Conservation (phyloP, 2,329 filamentous ascomycete genomes). For the Sphaceloma murrayae region DNA sequence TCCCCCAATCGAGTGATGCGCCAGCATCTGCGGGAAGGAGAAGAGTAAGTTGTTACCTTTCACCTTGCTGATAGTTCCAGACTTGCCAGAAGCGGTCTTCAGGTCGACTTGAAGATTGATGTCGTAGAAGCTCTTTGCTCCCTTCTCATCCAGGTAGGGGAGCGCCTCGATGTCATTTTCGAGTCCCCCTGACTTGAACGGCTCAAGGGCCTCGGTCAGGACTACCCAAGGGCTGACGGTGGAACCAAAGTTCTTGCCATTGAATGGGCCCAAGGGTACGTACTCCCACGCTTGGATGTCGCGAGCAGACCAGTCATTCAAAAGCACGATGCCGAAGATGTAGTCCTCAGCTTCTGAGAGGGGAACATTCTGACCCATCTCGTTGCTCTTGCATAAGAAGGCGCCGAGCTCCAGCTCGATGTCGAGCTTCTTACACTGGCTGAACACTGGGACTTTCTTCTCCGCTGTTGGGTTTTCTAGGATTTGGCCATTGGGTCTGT, state of each 20-base stretch:
- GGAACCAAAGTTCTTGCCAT: conserved; percentile 73
- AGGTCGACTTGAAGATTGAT: conserved; percentile 61
- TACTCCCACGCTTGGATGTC: conserved; percentile 83
- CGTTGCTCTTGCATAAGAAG: conserved; percentile 57
- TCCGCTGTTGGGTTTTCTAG: conserved; percentile 53
- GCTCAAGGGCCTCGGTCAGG: conserved; percentile 63
- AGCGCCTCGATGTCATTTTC: conserved; percentile 47
- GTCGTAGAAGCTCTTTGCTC: conserved; percentile 53
- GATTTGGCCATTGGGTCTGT: conserved; percentile 67
- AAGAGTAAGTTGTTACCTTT: conserved; percentile 62
- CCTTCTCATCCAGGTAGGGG: conserved; percentile 56
- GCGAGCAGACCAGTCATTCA: conserved; percentile 82
- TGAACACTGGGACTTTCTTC: conserved; percentile 54
- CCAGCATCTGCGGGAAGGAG: conserved; percentile 75
- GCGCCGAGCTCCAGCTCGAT: conserved; percentile 73
- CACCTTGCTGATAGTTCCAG: conserved; percentile 51
- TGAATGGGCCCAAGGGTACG: conserved; percentile 71
- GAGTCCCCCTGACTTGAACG: conserved; percentile 49
- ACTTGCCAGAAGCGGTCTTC: conserved; percentile 40
- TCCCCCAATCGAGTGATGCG: conserved; percentile 67
- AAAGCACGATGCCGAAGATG: conserved; percentile 69
- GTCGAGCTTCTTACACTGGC: conserved; percentile 58
- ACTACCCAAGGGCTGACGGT: conserved; percentile 74
- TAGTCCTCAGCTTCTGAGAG: conserved; percentile 57
- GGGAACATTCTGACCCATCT: conserved; percentile 53